Percentiles rank a stretch among this genome's conserved stretches.
Evolutionary conservation across 2,329 filamentous ascomycete genomes (phyloP).

Genomic region (Paradendryphiella salina): DNA sequence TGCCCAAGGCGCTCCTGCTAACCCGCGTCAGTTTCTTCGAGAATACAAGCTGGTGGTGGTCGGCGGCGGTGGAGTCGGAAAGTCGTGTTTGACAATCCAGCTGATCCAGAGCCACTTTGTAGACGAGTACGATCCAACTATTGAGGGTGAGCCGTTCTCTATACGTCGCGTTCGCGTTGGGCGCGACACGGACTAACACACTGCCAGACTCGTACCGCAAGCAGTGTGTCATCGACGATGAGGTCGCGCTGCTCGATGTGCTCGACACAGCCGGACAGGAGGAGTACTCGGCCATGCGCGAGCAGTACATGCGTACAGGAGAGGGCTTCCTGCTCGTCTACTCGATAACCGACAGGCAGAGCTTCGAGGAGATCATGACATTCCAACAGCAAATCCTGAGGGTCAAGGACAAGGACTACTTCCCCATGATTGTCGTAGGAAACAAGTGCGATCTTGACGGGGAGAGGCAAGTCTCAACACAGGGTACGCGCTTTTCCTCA

Average conservation of each 20-base stretch:
- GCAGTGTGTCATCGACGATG: conserved; percentile 98
- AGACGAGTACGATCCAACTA: conserved; percentile 98
- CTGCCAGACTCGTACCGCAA: conserved; percentile 94
- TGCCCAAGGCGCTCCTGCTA: conserved; percentile 20
- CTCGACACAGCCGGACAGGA: conserved; percentile 98
- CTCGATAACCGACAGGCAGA: conserved; percentile 96
- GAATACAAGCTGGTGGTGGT: conserved; percentile 76
- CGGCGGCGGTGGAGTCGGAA: conserved; percentile 96
- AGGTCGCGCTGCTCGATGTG: conserved; percentile 95
- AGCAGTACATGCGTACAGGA: conserved; percentile 99
- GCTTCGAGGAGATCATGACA: conserved; percentile 96
- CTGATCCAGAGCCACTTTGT: conserved; percentile 84
- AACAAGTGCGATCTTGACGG: conserved; percentile 99
- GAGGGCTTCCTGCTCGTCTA: conserved; percentile 98
- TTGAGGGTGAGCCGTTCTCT: conserved; percentile 74
- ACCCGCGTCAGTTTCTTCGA: conserved; percentile 53
- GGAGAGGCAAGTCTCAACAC: conserved; percentile 86
- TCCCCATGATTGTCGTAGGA: conserved; percentile 97
- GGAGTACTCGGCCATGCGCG: conserved; percentile 98
- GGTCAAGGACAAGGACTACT: conserved; percentile 99
- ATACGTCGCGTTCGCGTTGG: neutral
- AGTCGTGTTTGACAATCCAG: conserved; percentile 98
- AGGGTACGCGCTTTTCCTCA: conserved; percentile 65
- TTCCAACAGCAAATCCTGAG: conserved; percentile 98
- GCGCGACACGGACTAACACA: conserved; percentile 14